These are phyloP conservation scores for Trichoderma citrinoviride DNA, from an alignment of 2,329 filamentous ascomycete species.

Conservation along the genomic window DNA sequence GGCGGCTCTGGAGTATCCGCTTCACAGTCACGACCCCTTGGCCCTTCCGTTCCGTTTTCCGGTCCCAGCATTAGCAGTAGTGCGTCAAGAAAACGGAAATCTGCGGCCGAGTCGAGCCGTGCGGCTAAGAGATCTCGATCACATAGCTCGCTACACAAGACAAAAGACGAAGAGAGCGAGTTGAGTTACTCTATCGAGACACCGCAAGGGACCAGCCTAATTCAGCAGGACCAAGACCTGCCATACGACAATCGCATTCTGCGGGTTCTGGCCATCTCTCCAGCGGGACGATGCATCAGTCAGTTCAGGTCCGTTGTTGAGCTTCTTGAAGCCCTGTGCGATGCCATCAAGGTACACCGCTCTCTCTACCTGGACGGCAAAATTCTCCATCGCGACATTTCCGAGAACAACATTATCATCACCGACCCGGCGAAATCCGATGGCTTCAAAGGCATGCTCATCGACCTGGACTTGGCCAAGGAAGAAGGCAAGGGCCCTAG, in stretches of 20 bases:
- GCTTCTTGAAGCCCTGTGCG: conserved; percentile 14
- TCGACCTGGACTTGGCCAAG: conserved; percentile 19
- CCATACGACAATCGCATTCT: not conserved
- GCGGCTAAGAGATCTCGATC: not conserved
- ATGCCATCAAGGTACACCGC: conserved; percentile 17
- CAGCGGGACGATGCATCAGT: not conserved
- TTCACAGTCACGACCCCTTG: no score
- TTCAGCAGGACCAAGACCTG: not conserved
- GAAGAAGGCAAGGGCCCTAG: conserved; percentile 1
- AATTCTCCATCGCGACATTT: conserved; percentile 19
- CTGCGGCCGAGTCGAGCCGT: no score
- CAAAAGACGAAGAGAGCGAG: no score
- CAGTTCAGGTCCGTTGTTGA: conserved; percentile 8
- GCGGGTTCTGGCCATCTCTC: not conserved
- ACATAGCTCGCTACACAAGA: not conserved
- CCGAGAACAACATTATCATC: conserved; percentile 20
- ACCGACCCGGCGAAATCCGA: conserved; percentile 12
- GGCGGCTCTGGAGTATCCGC: no score
- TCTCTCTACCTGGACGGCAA: conserved; percentile 5
- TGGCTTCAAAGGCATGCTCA: conserved; percentile 14
- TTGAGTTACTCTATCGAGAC: not conserved
- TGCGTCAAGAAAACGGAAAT: no score
- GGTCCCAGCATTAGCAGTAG: no score
- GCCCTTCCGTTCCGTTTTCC: no score
- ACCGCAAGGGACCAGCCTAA: not conserved